Conservation (phyloP, 2,329 filamentous ascomycete species). For the Aspergillus arachidicola region DNA sequence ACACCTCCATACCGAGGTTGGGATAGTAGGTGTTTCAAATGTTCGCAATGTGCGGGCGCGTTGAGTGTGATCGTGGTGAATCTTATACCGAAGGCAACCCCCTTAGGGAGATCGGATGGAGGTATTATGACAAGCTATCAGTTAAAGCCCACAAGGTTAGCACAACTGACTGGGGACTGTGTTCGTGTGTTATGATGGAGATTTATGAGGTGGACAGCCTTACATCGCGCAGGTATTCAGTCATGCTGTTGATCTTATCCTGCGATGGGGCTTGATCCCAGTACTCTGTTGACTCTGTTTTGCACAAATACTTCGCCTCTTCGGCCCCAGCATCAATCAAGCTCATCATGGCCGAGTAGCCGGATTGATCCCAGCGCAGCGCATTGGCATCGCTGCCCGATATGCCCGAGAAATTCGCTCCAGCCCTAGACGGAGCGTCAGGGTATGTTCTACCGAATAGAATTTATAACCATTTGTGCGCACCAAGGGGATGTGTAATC, state of each 20-base stretch:
- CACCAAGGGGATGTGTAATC: constrained; percentile 49
- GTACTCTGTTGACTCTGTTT: constrained; percentile 45
- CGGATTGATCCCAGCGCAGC: constrained; percentile 45
- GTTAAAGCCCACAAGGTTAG: background rate
- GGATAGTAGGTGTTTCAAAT: constrained; percentile 24
- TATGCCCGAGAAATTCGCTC: constrained; percentile 51
- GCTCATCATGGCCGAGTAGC: constrained; percentile 37
- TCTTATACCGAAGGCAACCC: constrained; percentile 38
- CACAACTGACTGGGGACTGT: background rate
- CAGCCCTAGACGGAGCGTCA: constrained; percentile 33
- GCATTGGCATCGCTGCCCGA: constrained; percentile 47
- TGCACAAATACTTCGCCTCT: constrained; percentile 38
- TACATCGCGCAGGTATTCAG: constrained; percentile 40
- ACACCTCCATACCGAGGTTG: constrained; percentile 10
- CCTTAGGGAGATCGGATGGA: constrained; percentile 18
- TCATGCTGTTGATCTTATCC: constrained; percentile 47
- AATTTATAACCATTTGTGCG: background rate
- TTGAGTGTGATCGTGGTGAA: constrained; percentile 44
- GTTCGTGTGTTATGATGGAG: background rate
- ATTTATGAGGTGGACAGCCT: background rate
- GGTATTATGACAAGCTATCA: constrained; percentile 2
- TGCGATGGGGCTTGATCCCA: constrained; percentile 45
- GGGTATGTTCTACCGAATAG: background rate
- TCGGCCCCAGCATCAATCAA: constrained; percentile 38
- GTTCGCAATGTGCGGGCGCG: constrained; percentile 42